Percentiles rank a stretch among this genome's conserved stretches.
phyloP scores from a whole-genome alignment of 345 rosid genomes.

The Eucalyptus albens region DNA sequence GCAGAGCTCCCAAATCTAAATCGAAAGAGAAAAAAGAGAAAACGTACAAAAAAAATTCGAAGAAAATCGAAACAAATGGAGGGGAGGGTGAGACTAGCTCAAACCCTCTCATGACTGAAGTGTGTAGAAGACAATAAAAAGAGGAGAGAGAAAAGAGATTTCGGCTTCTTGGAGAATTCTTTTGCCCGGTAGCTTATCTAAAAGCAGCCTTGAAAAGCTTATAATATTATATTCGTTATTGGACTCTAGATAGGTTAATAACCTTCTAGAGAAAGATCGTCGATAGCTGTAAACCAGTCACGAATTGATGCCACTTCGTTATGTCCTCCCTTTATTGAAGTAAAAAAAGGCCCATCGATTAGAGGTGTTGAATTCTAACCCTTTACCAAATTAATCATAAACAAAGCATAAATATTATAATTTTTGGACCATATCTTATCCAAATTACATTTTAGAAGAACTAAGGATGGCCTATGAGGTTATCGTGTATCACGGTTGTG shows the following conservation, averaged over 20 bases:
- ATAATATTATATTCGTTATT: neutral
- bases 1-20: no score
- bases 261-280: neutral
- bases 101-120: no score
- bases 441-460: neutral
- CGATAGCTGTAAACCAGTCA: neutral
- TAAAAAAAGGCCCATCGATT: neutral
- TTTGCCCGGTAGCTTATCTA: no score
- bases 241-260: neutral
- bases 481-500: neutral
- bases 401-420: neutral
- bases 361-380: neutral
- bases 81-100: no score
- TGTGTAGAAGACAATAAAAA: no score
- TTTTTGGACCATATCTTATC: neutral
- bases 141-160: no score
- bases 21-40: no score
- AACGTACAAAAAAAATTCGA: no score
- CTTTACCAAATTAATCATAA: neutral
- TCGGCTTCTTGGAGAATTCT: no score
- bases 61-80: no score
- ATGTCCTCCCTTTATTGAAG: neutral
- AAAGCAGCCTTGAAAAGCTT: neutral
- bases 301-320: neutral
- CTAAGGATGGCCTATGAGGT: neutral